Evolutionary conservation across 768 basidiomycete genomes (phyloP).

Genomic region (Favolaschia claudopus): DNA sequence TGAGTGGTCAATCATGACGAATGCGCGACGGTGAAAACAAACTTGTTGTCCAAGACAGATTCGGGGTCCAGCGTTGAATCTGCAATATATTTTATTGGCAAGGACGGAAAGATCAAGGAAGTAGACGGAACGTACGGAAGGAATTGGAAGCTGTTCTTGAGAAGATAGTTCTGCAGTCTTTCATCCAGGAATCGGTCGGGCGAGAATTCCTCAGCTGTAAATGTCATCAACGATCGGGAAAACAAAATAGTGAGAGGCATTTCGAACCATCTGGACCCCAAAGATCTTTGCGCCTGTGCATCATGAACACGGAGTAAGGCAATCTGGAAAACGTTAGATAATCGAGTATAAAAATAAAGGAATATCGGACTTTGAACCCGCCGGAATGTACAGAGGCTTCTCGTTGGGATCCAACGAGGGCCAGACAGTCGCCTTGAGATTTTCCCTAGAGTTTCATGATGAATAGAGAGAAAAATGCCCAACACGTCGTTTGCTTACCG

Average conservation of each 20-base stretch:
- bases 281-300: slow-evolving; percentile 50
- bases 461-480: background rate
- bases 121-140: slow-evolving; percentile 40
- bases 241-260: background rate
- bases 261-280: slow-evolving; percentile 56
- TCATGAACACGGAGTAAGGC: slow-evolving; percentile 41
- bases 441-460: slow-evolving; percentile 42
- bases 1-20: background rate
- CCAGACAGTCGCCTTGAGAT: slow-evolving; percentile 32
- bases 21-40: background rate
- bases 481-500: slow-evolving; percentile 29
- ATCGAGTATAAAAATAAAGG: background rate
- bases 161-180: slow-evolving; percentile 51
- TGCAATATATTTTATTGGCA: background rate
- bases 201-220: slow-evolving; percentile 54
- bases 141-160: slow-evolving; percentile 58
- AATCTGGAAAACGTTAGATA: slow-evolving; percentile 21
- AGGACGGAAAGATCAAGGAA: background rate
- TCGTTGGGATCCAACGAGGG: slow-evolving; percentile 36
- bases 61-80: slow-evolving; percentile 48
- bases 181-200: slow-evolving; percentile 62
- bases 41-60: slow-evolving; percentile 56
- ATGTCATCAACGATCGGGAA: background rate
- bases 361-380: slow-evolving; percentile 32
- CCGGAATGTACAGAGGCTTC: slow-evolving; percentile 45